Conservation (phyloP, 345 rosid genomes). For the Pelargonium nanum region DNA sequence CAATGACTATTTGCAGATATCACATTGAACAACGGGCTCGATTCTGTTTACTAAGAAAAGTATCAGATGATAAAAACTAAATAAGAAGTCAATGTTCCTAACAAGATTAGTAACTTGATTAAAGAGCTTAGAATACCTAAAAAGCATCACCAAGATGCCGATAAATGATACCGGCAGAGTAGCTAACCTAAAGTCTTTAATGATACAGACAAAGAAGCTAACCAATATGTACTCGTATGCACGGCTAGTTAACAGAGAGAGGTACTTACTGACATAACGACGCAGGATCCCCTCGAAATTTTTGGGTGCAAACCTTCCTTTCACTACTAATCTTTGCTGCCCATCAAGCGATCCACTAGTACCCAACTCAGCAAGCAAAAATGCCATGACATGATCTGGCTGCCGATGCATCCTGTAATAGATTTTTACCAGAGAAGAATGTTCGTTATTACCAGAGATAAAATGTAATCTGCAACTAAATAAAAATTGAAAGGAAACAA, state of each 20-base stretch:
- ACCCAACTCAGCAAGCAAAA: slow-evolving; percentile 89
- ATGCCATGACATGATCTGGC: slow-evolving; percentile 87
- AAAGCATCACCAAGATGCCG: background rate
- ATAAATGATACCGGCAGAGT: no score
- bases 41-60: no score
- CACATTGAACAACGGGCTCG: no score
- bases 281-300: slow-evolving; percentile 81
- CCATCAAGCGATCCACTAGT: slow-evolving; percentile 96
- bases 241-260: background rate
- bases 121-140: background rate
- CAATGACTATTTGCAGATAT: no score
- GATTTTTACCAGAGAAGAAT: background rate
- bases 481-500: no score
- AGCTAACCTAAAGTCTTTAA: background rate
- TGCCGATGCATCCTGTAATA: slow-evolving; percentile 76
- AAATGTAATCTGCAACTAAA: no score
- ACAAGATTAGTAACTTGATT: no score
- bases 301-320: slow-evolving; percentile 89
- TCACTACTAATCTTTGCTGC: slow-evolving; percentile 80
- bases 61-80: no score
- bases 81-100: no score
- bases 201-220: background rate
- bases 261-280: slow-evolving; percentile 70
- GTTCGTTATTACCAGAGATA: no score
- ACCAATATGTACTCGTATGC: no score